Percentiles rank a stretch among this genome's conserved stretches.
Evolutionary conservation across 441 rosid species (phyloP).

Genomic region (Adansonia gregorii): DNA sequence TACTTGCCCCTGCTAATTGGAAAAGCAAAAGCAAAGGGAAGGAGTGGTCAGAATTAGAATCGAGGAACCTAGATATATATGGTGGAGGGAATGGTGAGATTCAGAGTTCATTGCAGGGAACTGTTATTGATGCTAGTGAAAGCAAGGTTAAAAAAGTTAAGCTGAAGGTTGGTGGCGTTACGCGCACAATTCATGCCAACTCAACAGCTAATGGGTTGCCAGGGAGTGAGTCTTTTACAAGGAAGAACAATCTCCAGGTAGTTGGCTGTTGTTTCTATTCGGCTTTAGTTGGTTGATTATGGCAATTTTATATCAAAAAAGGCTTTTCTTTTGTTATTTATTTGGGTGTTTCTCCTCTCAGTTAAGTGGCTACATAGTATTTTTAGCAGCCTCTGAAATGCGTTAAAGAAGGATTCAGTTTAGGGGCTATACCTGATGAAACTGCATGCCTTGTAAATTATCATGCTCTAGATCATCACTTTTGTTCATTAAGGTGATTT

Average conservation of each 20-base stretch:
- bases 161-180: constrained; percentile 69
- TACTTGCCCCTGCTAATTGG: constrained; percentile 78
- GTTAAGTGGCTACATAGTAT: neutral
- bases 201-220: constrained; percentile 52
- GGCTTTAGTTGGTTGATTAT: constrained; percentile 14
- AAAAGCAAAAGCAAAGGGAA: constrained; percentile 42
- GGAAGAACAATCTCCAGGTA: constrained; percentile 62
- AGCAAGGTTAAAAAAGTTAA: constrained; percentile 68
- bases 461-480: constrained; percentile 21
- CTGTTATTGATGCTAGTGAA: constrained; percentile 42
- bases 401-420: neutral
- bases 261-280: constrained; percentile 16
- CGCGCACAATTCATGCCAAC: constrained; percentile 54
- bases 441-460: constrained; percentile 5
- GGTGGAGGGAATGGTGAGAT: constrained; percentile 54
- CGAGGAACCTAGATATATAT: constrained; percentile 27
- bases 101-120: constrained; percentile 44
- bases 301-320: neutral
- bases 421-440: neutral
- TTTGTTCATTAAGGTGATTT: neutral
- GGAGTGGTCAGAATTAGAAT: constrained; percentile 31
- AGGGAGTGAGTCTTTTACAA: constrained; percentile 47
- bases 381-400: neutral
- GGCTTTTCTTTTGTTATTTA: neutral
- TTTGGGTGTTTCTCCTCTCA: neutral